A percentile compares a stretch with the other conserved stretches of the same genome.
Evolutionary conservation across 139 green algal genomes (phyloP).

Genomic region (Volvox reticuliferus): DNA sequence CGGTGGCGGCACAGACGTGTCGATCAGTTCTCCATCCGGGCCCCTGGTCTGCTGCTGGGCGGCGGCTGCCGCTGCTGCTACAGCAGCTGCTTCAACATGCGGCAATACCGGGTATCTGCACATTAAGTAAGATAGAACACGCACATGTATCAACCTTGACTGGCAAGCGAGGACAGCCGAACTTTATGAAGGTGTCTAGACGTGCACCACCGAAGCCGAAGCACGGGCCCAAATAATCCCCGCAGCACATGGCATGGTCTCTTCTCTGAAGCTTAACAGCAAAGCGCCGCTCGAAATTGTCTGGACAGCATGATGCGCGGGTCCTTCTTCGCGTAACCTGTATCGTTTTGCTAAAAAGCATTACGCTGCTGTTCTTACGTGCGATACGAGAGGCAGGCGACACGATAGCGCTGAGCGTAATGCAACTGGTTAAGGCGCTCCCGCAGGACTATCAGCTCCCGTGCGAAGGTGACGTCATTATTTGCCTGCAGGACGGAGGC

Average conservation of each 20-base stretch:
- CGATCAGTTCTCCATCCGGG: background rate
- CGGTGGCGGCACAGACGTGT: background rate
- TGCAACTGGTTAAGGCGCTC: conserved; percentile 22
- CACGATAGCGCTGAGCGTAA: conserved; percentile 58
- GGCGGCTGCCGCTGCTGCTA: background rate
- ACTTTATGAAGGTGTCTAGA: too few relatives aligned
- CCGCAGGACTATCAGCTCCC: conserved; percentile 32
- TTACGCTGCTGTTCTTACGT: background rate
- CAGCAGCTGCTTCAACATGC: background rate
- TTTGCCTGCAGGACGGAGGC: background rate
- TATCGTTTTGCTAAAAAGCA: too few relatives aligned
- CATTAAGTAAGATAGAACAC: background rate
- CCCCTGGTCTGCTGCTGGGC: background rate
- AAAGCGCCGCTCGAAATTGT: too few relatives aligned
- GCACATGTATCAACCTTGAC: background rate
- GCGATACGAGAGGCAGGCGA: conserved; percentile 60
- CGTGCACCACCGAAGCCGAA: too few relatives aligned
- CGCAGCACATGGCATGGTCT: background rate
- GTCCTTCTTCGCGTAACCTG: too few relatives aligned
- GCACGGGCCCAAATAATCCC: too few relatives aligned
- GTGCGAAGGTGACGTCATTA: background rate
- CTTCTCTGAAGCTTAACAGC: background rate
- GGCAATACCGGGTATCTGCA: conserved; percentile 45
- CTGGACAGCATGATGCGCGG: too few relatives aligned
- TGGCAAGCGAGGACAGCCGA: too few relatives aligned